Evolutionary conservation across 192 early-diverging fungal genomes (phyloP).

Genomic region (Podila epigama): DNA sequence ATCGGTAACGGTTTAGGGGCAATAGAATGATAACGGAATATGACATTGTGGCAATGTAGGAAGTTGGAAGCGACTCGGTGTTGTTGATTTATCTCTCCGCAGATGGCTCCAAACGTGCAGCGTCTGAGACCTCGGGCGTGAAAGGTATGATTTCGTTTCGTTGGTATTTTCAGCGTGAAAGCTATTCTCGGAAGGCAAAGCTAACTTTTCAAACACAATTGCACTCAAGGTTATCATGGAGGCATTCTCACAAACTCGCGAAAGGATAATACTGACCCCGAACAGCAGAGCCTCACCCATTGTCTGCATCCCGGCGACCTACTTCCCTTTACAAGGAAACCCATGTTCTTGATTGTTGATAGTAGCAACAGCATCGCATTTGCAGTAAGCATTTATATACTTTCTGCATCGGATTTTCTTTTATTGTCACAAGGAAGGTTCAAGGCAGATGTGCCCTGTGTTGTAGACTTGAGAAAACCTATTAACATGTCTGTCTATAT

Average conservation of each 20-base stretch:
- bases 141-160: constrained; percentile 40
- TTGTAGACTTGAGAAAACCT: not conserved
- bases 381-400: constrained; percentile 55
- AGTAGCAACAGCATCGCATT: constrained; percentile 89
- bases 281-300: constrained; percentile 62
- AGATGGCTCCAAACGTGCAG: constrained; percentile 71
- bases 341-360: constrained; percentile 94
- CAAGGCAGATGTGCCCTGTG: too few relatives aligned
- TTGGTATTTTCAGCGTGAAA: not conserved
- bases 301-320: constrained; percentile 91
- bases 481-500: not conserved
- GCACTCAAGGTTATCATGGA: constrained; percentile 68
- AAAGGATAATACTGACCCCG: constrained; percentile 68
- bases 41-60: constrained; percentile 50
- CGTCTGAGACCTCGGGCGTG: constrained; percentile 47
- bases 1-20: not conserved
- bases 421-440: too few relatives aligned
- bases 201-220: not conserved
- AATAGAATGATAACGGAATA: not conserved
- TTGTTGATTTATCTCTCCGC: constrained; percentile 92
- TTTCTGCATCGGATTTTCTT: too few relatives aligned
- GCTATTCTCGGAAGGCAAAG: not conserved
- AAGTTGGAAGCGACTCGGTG: constrained; percentile 86
- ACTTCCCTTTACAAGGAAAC: constrained; percentile 93
- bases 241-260: constrained; percentile 76